phyloP scores from a whole-genome alignment of 441 rosid genomes.

The Arabidopsis lyrata region DNA sequence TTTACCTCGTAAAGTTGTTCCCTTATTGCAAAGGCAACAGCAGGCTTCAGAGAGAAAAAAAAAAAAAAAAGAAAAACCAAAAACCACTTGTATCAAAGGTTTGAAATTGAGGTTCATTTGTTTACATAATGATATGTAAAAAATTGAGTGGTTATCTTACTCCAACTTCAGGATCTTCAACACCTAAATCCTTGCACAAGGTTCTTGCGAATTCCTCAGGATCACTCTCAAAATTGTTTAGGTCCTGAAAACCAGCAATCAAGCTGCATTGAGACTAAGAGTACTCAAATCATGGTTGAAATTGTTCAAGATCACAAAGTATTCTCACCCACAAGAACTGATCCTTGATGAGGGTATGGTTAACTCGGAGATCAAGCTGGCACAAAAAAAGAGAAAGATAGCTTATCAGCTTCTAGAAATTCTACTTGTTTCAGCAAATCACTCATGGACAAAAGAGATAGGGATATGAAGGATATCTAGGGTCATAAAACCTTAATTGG shows the following conservation, averaged over 20 bases:
- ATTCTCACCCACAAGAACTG: conserved; percentile 86
- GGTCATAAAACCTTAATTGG: conserved; percentile 75
- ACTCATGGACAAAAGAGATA: background rate
- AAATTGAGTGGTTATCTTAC: conserved; percentile 53
- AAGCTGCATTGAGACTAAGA: conserved; percentile 3
- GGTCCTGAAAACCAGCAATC: conserved; percentile 58
- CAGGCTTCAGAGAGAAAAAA: conserved; percentile 63
- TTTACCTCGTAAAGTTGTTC: conserved; percentile 92
- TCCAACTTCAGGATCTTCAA: conserved; percentile 93
- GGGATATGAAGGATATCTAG: conserved; percentile 1
- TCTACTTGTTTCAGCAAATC: background rate
- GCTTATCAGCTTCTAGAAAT: conserved; percentile 13
- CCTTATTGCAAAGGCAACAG: conserved; percentile 90
- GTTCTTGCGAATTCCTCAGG: conserved; percentile 91
- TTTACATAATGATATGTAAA: background rate
- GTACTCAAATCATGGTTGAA: background rate
- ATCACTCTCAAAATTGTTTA: conserved; percentile 90
- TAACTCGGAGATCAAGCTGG: conserved; percentile 95
- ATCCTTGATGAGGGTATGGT: conserved; percentile 86
- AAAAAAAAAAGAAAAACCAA: conserved; percentile 24
- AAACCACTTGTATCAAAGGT: conserved; percentile 15
- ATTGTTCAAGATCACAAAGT: conserved; percentile 5
- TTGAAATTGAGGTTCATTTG: background rate
- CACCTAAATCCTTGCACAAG: conserved; percentile 82
- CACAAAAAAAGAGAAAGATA: conserved; percentile 28